These are phyloP conservation scores for Ampelomyces quisqualis DNA, from an alignment of 2,329 filamentous ascomycete species.

Conservation along the genomic window DNA sequence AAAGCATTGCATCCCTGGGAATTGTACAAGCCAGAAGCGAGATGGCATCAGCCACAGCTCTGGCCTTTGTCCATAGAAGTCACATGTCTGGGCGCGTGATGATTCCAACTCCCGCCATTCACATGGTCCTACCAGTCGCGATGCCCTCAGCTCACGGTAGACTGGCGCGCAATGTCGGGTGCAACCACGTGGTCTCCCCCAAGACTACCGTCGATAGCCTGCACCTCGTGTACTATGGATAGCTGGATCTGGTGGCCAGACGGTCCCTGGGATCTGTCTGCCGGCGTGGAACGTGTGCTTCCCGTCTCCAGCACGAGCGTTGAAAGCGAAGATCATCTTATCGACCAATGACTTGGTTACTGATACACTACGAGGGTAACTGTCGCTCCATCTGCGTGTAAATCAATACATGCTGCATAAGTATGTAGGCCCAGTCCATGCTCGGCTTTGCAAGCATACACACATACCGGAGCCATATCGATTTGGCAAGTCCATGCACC, in stretches of 20 bases:
- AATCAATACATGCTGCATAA: slow-evolving; percentile 11
- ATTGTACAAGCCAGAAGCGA: too few relatives aligned
- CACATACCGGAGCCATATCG: slow-evolving; percentile 2
- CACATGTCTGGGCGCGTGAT: slow-evolving; percentile 22
- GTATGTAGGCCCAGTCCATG: slow-evolving; percentile 3
- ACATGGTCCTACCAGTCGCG: slow-evolving; percentile 7
- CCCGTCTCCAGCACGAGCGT: slow-evolving; percentile 2
- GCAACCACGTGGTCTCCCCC: slow-evolving; percentile 8
- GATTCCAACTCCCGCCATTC: too few relatives aligned
- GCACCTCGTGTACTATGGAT: slow-evolving; percentile 15
- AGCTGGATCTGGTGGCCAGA: slow-evolving; percentile 21
- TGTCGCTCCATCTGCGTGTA: background rate
- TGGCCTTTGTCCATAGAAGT: slow-evolving; percentile 7
- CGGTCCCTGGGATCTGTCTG: slow-evolving; percentile 12
- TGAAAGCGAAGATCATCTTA: slow-evolving; percentile 14
- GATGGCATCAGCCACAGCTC: slow-evolving; percentile 28
- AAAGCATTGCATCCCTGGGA: too few relatives aligned
- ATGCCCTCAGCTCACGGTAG: slow-evolving; percentile 18
- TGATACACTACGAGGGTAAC: slow-evolving; percentile 4
- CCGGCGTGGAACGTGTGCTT: slow-evolving; percentile 6
- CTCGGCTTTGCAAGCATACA: slow-evolving; percentile 4
- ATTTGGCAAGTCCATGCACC: slow-evolving; percentile 4
- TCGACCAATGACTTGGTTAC: slow-evolving; percentile 10
- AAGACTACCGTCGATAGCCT: slow-evolving; percentile 6
- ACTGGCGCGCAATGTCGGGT: slow-evolving; percentile 21